These are phyloP conservation scores for Thuja plicata DNA, from an alignment of 83 land plant species.

Conservation along the genomic window DNA sequence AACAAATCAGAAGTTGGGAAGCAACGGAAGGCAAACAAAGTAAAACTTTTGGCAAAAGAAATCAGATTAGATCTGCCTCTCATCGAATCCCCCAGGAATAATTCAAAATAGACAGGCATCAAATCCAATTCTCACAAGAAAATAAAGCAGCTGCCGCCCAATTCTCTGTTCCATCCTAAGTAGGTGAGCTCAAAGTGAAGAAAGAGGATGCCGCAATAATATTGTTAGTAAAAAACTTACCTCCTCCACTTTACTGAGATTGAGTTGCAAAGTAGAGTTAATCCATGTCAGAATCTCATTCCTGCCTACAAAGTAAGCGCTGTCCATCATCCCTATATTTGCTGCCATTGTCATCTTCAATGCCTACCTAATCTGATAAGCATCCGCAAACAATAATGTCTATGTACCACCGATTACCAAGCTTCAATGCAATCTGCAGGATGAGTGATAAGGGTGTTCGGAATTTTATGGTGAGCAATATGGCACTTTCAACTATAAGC, in stretches of 20 bases:
- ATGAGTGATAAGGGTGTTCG: not conserved
- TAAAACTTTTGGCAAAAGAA: not conserved
- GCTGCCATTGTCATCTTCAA: conserved; percentile 16
- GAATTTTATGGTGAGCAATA: conserved; percentile 8
- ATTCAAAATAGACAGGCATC: not conserved
- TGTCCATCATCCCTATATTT: conserved; percentile 45
- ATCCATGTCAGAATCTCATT: conserved; percentile 53
- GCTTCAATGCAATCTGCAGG: not conserved
- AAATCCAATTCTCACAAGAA: not conserved
- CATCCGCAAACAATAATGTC: not conserved
- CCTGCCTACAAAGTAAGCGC: conserved; percentile 57
- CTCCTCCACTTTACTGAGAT: conserved; percentile 52
- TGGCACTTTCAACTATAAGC: not conserved
- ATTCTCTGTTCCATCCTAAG: not conserved
- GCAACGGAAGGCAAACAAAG: not conserved
- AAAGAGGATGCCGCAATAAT: not conserved
- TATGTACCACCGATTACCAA: not conserved
- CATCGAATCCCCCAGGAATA: not conserved
- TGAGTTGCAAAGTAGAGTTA: conserved; percentile 47
- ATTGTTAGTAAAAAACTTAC: conserved; percentile 7
- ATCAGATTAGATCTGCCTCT: not conserved
- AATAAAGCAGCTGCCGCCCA: not conserved
- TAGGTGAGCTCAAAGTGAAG: not conserved
- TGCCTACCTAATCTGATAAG: not conserved
- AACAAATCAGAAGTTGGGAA: not conserved